Evolutionary conservation across 345 rosid genomes (phyloP), one percentile per base, ranked within the genome.

Genomic region (Gossypium raimondii): DNA sequence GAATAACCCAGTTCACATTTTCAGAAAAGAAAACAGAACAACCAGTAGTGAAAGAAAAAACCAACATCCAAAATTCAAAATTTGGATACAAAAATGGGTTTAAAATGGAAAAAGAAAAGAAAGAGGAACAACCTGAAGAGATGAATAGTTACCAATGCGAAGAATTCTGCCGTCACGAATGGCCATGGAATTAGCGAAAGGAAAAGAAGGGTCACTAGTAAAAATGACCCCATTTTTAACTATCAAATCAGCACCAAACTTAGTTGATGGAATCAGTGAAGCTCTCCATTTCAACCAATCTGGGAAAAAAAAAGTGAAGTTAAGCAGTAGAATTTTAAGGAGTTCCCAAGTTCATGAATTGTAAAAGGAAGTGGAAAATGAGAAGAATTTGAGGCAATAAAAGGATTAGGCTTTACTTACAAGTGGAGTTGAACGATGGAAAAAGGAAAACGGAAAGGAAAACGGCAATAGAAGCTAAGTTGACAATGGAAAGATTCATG

Each of bases 161-260:
- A 92, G 88, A 79, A 92, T 81, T 85, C 91, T 87, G 63, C 92
- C 93, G 58, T 86, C 80, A 43, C 80, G 83, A 67, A 94, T 78
- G 51, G 97, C 97, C 88, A 94, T 86, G 78, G 93, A 88, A 78
- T 89, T 97, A 1, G 90, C 90, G 68, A 89, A 90, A 11, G 85
- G 92, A 65, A 83, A 74, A 64, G 92, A 84, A 14, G 38, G 73
- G 44, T 92, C 93, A 74, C 93, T 86, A 16, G 98, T 94, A 86
- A 89, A 92, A 75, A 92, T 86, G 43, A 88, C 72, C 70, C 89
- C 98, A 83, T 92, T 92, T n/a, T 53, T 88, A 67, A 87, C 80
- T 3, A 94, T 13, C 77, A 92, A 83, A 77, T 92, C 98, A 47
- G 93, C 97, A 9, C 73, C 78, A 6, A 59, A 9, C 44, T 78